Evolutionary conservation across 1,284 basidiomycete species (phyloP).

Genomic region (Leccinum subrobustum): DNA sequence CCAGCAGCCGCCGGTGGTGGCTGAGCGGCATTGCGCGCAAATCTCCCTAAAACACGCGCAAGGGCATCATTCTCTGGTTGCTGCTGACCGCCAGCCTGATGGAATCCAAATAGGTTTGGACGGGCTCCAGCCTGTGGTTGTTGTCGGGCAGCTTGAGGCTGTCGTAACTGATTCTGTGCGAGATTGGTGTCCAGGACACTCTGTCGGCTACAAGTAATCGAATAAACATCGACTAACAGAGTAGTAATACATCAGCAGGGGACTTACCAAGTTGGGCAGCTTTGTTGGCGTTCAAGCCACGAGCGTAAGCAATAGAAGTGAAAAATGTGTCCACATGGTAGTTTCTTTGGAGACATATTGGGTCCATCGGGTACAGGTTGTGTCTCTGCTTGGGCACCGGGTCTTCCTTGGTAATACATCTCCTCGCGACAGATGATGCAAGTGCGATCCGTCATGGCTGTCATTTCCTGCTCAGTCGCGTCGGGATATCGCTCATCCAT

Average conservation of each 20-base stretch:
- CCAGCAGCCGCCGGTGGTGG: conserved; percentile 23
- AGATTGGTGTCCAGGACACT: conserved; percentile 69
- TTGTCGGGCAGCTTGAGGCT: conserved; percentile 37
- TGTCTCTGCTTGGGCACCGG: conserved; percentile 33
- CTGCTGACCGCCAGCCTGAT: conserved; percentile 28
- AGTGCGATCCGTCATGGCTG: conserved; percentile 80
- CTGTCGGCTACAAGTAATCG: conserved; percentile 59
- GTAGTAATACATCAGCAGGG: conserved; percentile 6
- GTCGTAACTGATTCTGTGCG: conserved; percentile 33
- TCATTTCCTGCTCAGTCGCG: conserved; percentile 86
- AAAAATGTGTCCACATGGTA: conserved; percentile 96
- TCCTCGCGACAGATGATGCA: conserved; percentile 99
- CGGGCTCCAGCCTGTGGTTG: conserved; percentile 33
- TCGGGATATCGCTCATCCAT: conserved; percentile 97
- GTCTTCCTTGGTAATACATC: conserved; percentile 59
- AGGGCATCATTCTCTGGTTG: conserved; percentile 38
- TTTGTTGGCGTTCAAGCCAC: conserved; percentile 96
- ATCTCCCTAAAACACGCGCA: conserved; percentile 47
- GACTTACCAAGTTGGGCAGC: conserved; percentile 93
- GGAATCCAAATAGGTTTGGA: conserved; percentile 31
- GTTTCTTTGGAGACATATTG: conserved; percentile 94
- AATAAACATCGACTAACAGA: conserved; percentile 13
- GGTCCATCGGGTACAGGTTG: conserved; percentile 60
- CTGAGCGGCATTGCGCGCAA: conserved; percentile 43
- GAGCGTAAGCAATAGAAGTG: conserved; percentile 97